Conservation (phyloP, 805 yeast species). For the Metschnikowia picachoensis region DNA sequence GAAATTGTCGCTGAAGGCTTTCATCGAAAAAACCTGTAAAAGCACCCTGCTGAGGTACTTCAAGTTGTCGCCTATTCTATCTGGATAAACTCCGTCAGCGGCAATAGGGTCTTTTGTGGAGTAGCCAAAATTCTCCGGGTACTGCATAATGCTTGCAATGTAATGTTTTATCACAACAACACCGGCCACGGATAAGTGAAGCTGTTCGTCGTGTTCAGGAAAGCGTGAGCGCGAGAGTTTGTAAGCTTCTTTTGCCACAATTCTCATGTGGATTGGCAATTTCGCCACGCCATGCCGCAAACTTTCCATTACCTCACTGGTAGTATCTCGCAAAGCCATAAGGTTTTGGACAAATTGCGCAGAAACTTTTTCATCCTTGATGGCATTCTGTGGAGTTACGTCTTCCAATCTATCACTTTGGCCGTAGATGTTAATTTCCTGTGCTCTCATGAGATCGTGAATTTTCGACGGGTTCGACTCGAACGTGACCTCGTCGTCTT, state of each 20-base stretch:
- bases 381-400: constrained; percentile 61
- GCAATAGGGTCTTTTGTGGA: constrained; percentile 26
- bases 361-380: constrained; percentile 74
- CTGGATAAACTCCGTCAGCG: constrained; percentile 10
- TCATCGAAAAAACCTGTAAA: constrained; percentile 63
- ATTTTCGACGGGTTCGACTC: constrained; percentile 78
- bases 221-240: constrained; percentile 42
- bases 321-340: constrained; percentile 66
- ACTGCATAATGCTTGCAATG: constrained; percentile 40
- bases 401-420: constrained; percentile 31
- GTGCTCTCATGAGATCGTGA: constrained; percentile 37
- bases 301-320: constrained; percentile 56
- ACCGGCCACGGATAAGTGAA: constrained; percentile 64
- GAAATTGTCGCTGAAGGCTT: constrained; percentile 66
- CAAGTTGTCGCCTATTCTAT: constrained; percentile 45
- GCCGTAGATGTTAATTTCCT: constrained; percentile 34
- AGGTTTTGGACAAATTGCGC: constrained; percentile 66
- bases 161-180: constrained; percentile 56
- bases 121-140: constrained; percentile 59
- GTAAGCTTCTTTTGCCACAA: constrained; percentile 34
- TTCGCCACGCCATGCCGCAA: constrained; percentile 41
- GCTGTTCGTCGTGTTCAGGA: constrained; percentile 57
- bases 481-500: constrained; percentile 54
- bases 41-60: constrained; percentile 54
- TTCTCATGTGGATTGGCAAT: constrained; percentile 35